A percentile compares a stretch with the other conserved stretches of the same genome.
These are phyloP conservation scores for Tetracladium setigerum DNA, from an alignment of 495 filamentous ascomycete genomes.

Conservation along the genomic window DNA sequence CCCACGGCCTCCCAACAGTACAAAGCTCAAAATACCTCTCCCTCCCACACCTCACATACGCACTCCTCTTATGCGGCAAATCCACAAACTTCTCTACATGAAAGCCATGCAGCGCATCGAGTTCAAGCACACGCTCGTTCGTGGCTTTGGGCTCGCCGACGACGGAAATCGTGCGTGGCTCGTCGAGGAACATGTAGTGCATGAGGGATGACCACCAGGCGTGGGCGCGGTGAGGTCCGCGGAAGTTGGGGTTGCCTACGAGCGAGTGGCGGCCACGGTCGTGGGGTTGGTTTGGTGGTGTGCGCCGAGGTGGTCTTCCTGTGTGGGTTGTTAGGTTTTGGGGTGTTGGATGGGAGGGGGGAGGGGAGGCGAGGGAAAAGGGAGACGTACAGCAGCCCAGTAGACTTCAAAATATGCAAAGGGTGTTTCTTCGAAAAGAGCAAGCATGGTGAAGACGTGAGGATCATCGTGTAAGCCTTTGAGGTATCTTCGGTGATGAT, in stretches of 20 bases:
- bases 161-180: constrained; percentile 52
- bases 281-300: constrained; percentile 55
- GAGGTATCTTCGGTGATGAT: constrained; percentile 57
- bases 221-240: constrained; percentile 57
- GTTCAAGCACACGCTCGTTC: constrained; percentile 51
- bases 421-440: constrained; percentile 48
- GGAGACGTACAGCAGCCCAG: constrained; percentile 53
- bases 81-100: constrained; percentile 59
- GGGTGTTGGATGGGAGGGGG: neutral
- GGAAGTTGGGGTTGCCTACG: constrained; percentile 54
- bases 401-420: constrained; percentile 69
- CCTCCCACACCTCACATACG: constrained; percentile 49
- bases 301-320: constrained; percentile 61
- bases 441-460: constrained; percentile 54
- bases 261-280: constrained; percentile 64
- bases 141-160: constrained; percentile 61
- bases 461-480: constrained; percentile 51
- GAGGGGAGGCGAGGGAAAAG: too few species aligned
- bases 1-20: constrained; percentile 48
- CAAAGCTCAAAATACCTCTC: constrained; percentile 64
- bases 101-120: constrained; percentile 60
- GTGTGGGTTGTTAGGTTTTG: neutral
- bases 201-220: constrained; percentile 64
- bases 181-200: constrained; percentile 64
- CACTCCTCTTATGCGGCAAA: constrained; percentile 57